Conservation (phyloP, 257 asterid species). For the Solanum stenotomum region DNA sequence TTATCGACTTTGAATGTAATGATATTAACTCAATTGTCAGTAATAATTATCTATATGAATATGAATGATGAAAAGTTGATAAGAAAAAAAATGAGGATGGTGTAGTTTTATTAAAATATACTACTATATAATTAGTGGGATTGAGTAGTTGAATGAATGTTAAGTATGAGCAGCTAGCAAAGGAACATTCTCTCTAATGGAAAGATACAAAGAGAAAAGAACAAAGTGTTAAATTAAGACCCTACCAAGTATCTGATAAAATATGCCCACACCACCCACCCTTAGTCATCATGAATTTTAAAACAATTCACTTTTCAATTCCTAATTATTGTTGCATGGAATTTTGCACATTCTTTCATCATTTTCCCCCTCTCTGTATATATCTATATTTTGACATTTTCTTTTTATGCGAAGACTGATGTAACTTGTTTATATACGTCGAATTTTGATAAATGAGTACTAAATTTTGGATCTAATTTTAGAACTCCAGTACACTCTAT, state of each 20-base stretch:
- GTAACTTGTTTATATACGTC: neutral
- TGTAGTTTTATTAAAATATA: too few relatives aligned
- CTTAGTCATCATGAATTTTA: constrained; percentile 20
- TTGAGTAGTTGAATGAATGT: constrained; percentile 13
- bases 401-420: neutral
- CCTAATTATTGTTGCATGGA: constrained; percentile 81
- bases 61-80: too few relatives aligned
- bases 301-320: constrained; percentile 27
- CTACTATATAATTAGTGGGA: neutral
- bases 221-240: neutral
- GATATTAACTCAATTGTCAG: too few relatives aligned
- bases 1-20: too few relatives aligned
- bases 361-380: neutral
- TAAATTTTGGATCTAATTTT: neutral
- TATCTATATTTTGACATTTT: neutral
- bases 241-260: constrained; percentile 31
- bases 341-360: constrained; percentile 40
- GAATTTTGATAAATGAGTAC: neutral
- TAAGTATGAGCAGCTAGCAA: constrained; percentile 6
- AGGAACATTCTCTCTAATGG: neutral
- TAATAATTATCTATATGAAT: too few relatives aligned
- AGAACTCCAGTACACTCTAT: neutral
- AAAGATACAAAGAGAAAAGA: neutral
- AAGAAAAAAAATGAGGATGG: too few relatives aligned
- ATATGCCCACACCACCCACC: constrained; percentile 16